Evolutionary conservation across 495 filamentous ascomycete species (phyloP).

Genomic region (Neurospora sp.): DNA sequence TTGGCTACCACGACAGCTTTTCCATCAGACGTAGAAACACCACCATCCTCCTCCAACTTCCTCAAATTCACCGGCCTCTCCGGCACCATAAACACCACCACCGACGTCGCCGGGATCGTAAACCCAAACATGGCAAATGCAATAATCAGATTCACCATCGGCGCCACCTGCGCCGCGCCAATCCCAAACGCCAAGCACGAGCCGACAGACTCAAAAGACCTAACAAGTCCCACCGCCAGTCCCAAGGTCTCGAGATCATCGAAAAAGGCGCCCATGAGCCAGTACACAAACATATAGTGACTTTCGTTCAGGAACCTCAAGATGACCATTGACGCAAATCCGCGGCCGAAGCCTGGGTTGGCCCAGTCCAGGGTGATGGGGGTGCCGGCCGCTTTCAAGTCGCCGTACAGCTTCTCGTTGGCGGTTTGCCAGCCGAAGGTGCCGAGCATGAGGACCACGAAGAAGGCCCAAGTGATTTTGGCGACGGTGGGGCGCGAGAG

Average conservation of each 20-base stretch:
- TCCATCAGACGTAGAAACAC: not conserved
- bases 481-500: conserved; percentile 25
- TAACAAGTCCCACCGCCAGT: conserved; percentile 36
- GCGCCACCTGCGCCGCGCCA: conserved; percentile 29
- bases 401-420: conserved; percentile 28
- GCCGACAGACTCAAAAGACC: conserved; percentile 40
- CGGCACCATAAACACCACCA: conserved; percentile 27
- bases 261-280: conserved; percentile 40
- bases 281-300: conserved; percentile 38
- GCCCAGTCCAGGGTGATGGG: conserved; percentile 29
- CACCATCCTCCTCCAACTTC: conserved; percentile 4
- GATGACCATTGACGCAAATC: conserved; percentile 29
- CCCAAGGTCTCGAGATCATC: conserved; percentile 38
- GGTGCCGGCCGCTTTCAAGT: conserved; percentile 3
- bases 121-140: conserved; percentile 32
- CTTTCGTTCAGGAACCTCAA: conserved; percentile 33
- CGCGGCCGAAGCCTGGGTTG: conserved; percentile 28
- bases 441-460: conserved; percentile 22
- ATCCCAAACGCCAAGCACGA: conserved; percentile 40
- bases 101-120: conserved; percentile 27
- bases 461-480: conserved; percentile 24
- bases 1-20: not conserved
- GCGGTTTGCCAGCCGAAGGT: conserved; percentile 30
- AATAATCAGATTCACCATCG: conserved; percentile 34
- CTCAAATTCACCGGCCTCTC: conserved; percentile 20